phyloP scores from a whole-genome alignment of 1,284 basidiomycete species.

The Ceratobasidium theobromae region DNA sequence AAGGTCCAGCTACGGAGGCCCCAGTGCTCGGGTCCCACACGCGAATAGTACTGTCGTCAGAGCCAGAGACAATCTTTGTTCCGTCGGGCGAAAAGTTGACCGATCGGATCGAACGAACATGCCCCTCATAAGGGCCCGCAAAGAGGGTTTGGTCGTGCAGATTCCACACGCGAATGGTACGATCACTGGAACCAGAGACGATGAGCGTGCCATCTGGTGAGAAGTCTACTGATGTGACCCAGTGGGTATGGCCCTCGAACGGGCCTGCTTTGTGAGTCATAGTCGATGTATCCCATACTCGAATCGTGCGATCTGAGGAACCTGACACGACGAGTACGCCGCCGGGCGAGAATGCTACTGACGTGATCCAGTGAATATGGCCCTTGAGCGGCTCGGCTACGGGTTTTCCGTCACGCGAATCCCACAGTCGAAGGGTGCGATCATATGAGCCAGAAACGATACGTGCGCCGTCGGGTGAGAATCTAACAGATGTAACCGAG shows the following conservation, averaged over 20 bases:
- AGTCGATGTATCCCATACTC: neutral
- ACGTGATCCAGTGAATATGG: neutral
- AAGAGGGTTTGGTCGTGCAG: neutral
- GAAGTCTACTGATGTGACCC: too few relatives aligned
- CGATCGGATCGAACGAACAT: neutral
- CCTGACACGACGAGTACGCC: neutral
- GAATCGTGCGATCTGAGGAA: neutral
- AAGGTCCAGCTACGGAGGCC: neutral
- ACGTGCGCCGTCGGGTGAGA: neutral
- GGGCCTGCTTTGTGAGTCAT: neutral
- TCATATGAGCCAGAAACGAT: conserved; percentile 8
- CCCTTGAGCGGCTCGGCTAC: neutral
- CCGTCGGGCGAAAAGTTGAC: conserved; percentile 4
- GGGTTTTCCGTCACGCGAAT: neutral
- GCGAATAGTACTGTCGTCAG: neutral
- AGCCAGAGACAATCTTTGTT: conserved; percentile 6
- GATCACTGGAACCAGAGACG: too few relatives aligned
- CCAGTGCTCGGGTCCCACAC: conserved; percentile 33
- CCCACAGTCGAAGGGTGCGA: conserved; percentile 32
- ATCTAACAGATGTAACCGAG: neutral
- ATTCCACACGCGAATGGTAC: conserved; percentile 25
- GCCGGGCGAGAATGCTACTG: neutral
- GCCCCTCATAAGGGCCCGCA: neutral
- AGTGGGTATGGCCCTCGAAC: too few relatives aligned
- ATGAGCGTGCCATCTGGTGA: too few relatives aligned